Percentiles rank a stretch among this genome's conserved stretches.
phyloP scores from a whole-genome alignment of 2,329 filamentous ascomycete species.

The Xylariaceae sp. region DNA sequence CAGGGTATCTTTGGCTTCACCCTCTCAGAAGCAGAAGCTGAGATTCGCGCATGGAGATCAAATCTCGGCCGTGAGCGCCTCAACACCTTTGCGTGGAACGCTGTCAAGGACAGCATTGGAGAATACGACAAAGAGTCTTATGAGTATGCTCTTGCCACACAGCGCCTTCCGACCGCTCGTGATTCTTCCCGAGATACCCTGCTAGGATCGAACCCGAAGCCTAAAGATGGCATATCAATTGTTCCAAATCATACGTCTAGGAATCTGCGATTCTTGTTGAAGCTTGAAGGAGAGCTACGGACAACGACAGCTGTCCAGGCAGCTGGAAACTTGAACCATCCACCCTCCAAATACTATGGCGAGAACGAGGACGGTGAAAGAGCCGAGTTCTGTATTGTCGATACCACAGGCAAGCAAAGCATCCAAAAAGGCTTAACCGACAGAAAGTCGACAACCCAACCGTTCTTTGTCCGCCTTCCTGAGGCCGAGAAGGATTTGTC shows the following conservation, averaged over 20 bases:
- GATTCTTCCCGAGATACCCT: not conserved
- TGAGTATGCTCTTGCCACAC: conserved; percentile 7
- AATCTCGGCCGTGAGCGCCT: conserved; percentile 3
- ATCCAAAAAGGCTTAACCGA: conserved; percentile 1
- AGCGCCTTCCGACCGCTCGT: not conserved
- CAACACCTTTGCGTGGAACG: conserved; percentile 12
- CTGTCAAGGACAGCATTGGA: conserved; percentile 12
- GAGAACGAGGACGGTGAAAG: not conserved
- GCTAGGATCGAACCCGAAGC: not conserved
- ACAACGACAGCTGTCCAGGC: not conserved
- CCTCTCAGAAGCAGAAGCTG: conserved; percentile 4
- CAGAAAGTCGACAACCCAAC: not conserved
- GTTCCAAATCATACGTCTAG: not conserved
- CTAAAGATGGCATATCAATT: not conserved
- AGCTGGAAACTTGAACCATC: not conserved
- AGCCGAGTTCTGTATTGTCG: not conserved
- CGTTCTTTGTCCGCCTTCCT: conserved; percentile 8
- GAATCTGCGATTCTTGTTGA: not conserved
- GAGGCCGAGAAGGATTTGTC: conserved; percentile 10
- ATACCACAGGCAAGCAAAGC: conserved; percentile 1
- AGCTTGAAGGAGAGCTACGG: not conserved
- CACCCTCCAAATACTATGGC: not conserved
- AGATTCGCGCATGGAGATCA: conserved; percentile 10
- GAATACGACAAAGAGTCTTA: conserved; percentile 17
- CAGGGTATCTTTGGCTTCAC: conserved; percentile 15